Base-by-base conservation (phyloP, 2,329 filamentous ascomycete genomes). In the Ophiostoma himal-ulmi region DNA sequence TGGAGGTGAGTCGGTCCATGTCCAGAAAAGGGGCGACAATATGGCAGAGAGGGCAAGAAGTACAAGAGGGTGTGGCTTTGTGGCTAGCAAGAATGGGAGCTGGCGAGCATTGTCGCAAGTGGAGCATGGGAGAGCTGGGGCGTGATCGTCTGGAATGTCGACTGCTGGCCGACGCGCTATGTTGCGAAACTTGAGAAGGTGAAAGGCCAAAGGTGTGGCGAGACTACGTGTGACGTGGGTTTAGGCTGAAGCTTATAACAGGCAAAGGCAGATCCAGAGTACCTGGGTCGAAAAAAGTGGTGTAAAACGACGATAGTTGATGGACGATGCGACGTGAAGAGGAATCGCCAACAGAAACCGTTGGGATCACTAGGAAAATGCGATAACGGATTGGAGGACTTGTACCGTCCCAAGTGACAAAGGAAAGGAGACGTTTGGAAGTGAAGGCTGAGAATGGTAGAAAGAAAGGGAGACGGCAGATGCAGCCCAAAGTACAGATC, bases 41-140 rank as follows among this genome's bases (percentile, higher is more conserved):
- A 30, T 30, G 30, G 30, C 30, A 30, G 30, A 30, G 36, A 54
- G 34, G 26, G 7, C 8, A 65, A 36, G 57, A 57, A 36, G 57
- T 20, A 39, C 7, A 11, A 36, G 17, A 7, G 36, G 57, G 57
- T 30, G 17, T n/a, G 44, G 44, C 44, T 48, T 17, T 3, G 30
- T 65, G 20, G 62, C 62, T 65, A 65, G 62, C 62, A 65, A 26
- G 36, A 39, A 26, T 20, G 34, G n/a, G 36, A 65, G n/a, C 34
- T 65, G 62, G 36, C 20, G 62, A 65, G 34, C 62, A 65, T 65
- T 65, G 34, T 65, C 62, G 36, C 34, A 26, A 22, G 62, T 37
- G 20, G 34, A 39, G n/a, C 34, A 39, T 6, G 62, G 62, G 7
- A 5, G 57, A 65, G 62, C 30, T 36, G 37, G 60, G 60, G 30